Evolutionary conservation across 257 asterid genomes (phyloP).

Genomic region (Solanum arcanum): DNA sequence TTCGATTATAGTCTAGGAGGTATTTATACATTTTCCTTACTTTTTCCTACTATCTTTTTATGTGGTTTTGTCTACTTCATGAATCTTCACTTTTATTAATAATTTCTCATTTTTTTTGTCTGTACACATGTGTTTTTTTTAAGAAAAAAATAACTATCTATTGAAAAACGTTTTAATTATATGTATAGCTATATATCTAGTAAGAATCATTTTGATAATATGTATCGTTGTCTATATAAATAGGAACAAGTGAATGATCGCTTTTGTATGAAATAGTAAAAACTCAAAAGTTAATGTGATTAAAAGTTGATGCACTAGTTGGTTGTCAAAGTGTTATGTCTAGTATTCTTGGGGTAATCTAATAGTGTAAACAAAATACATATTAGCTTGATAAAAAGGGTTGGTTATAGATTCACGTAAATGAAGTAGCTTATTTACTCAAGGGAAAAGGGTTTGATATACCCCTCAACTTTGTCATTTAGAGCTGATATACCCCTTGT

Average conservation of each 20-base stretch:
- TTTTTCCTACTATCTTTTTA: background rate
- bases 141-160: background rate
- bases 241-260: background rate
- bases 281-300: too few species aligned
- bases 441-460: too few species aligned
- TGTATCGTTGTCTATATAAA: background rate
- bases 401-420: background rate
- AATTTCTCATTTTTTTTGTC: background rate
- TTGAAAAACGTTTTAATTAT: background rate
- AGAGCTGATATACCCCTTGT: too few species aligned
- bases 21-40: background rate
- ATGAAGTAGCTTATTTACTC: too few species aligned
- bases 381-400: background rate
- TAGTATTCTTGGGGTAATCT: background rate
- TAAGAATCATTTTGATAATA: background rate
- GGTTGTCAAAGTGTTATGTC: background rate
- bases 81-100: background rate
- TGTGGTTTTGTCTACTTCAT: background rate
- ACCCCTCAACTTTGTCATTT: too few species aligned
- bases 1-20: too few species aligned
- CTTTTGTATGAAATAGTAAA: too few species aligned
- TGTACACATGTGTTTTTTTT: accelerated
- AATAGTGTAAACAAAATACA: too few species aligned
- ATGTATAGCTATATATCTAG: background rate
- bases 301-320: background rate